These are phyloP conservation scores for Parathielavia hyrcaniae DNA, from an alignment of 495 filamentous ascomycete genomes.

Conservation along the genomic window DNA sequence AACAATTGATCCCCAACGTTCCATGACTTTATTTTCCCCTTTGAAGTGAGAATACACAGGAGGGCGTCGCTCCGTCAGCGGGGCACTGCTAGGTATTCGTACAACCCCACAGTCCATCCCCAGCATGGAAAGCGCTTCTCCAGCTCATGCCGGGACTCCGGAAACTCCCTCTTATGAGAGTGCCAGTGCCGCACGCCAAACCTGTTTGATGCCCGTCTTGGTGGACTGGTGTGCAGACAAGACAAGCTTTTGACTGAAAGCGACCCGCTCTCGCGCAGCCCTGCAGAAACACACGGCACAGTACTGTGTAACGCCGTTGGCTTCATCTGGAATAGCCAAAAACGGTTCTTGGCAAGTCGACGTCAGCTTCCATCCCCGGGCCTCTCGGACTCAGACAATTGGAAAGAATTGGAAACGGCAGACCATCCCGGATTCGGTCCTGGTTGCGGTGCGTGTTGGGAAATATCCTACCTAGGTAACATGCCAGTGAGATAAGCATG, in stretches of 20 bases:
- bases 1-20: too few species aligned
- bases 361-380: constrained; percentile 16
- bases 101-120: too few species aligned
- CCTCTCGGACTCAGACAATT: not conserved
- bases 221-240: not conserved
- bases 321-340: not conserved
- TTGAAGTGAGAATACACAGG: too few species aligned
- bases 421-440: constrained; percentile 4
- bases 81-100: too few species aligned
- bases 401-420: constrained; percentile 1
- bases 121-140: too few species aligned
- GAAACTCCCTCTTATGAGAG: not conserved
- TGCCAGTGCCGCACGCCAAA: not conserved
- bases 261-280: not conserved
- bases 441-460: not conserved
- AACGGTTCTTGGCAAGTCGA: constrained; percentile 15
- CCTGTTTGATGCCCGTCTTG: too few species aligned
- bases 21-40: too few species aligned
- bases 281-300: not conserved
- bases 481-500: constrained; percentile 20
- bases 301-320: too few species aligned
- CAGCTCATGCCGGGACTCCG: not conserved
- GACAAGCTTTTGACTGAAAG: constrained; percentile 4
- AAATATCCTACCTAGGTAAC: not conserved
- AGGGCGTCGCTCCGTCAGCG: too few species aligned